Percentiles rank a stretch among this genome's conserved stretches.
Conservation (phyloP, 176 grass and related monocot species). For the Otatea glauca region DNA sequence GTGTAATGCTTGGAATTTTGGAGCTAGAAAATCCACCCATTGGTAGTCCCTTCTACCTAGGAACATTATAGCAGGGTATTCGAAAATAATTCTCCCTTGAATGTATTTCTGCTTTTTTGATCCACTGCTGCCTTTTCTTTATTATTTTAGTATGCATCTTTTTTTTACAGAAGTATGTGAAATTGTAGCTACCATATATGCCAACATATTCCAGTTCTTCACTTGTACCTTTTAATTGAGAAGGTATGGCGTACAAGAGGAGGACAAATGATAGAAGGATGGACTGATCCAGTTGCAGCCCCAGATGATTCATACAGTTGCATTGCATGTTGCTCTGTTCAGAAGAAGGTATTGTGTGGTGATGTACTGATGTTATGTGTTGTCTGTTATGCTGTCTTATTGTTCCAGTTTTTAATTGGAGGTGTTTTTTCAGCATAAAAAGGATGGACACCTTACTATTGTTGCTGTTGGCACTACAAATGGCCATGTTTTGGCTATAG, state of each 20-base stretch:
- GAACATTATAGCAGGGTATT: conserved; percentile 1
- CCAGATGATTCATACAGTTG: conserved; percentile 45
- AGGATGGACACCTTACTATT: conserved; percentile 41
- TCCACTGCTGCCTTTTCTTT: neutral
- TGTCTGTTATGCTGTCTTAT: neutral
- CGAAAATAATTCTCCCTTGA: neutral
- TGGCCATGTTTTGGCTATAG: conserved; percentile 52
- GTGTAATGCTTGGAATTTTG: conserved; percentile 9
- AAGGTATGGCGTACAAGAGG: conserved; percentile 40
- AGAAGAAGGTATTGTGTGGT: conserved; percentile 50
- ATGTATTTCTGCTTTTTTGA: neutral
- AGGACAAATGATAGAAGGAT: conserved; percentile 32
- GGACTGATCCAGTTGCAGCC: conserved; percentile 24
- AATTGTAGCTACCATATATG: neutral
- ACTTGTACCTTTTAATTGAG: neutral
- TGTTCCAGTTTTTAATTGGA: conserved; percentile 39
- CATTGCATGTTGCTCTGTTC: conserved; percentile 47
- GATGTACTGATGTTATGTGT: neutral
- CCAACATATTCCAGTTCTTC: neutral
- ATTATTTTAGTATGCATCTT: neutral
- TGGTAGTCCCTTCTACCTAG: neutral
- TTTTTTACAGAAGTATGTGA: neutral
- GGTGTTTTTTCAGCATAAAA: conserved; percentile 42
- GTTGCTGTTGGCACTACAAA: conserved; percentile 55
- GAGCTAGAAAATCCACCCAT: neutral